These are phyloP conservation scores for Aspergillus vadensis DNA, from an alignment of 2,329 filamentous ascomycete genomes.

Conservation along the genomic window DNA sequence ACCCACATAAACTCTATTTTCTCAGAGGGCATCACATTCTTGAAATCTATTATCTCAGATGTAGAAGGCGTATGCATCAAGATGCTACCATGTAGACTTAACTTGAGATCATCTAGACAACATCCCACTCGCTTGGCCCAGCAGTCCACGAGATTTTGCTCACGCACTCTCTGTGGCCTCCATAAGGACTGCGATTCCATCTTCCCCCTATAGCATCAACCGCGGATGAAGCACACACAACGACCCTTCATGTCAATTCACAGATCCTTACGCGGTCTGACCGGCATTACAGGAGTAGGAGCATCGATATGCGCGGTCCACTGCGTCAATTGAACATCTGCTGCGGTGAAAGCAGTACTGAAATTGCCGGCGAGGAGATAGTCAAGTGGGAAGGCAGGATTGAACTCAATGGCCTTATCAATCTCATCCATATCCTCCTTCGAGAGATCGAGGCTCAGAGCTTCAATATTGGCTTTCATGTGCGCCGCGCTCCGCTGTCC, in stretches of 20 bases:
- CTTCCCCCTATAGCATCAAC: not conserved
- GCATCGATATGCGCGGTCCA: constrained; percentile 13
- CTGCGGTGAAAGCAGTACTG: constrained; percentile 10
- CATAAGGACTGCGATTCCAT: not conserved
- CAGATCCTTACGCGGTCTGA: constrained; percentile 3
- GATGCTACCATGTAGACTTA: too few species aligned
- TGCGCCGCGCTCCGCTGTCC: constrained; percentile 58
- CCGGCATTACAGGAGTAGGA: constrained; percentile 1
- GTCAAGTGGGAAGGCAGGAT: constrained; percentile 47
- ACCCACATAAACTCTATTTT: too few species aligned
- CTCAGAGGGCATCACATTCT: too few species aligned
- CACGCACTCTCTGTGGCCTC: too few species aligned
- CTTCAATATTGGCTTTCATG: constrained; percentile 58
- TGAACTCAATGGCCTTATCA: constrained; percentile 56
- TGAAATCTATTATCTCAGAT: too few species aligned
- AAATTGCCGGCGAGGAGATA: constrained; percentile 10
- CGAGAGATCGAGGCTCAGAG: constrained; percentile 53
- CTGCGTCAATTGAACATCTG: constrained; percentile 12
- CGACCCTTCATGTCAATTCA: not conserved
- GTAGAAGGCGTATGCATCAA: fast-evolving
- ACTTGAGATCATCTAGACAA: too few species aligned
- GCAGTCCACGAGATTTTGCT: too few species aligned
- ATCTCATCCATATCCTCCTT: constrained; percentile 58
- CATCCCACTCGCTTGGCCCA: too few species aligned
- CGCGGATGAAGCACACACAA: not conserved